Evolutionary conservation across 208 protist species (phyloP).

Genomic region (Balamuthia mandrillaris): DNA sequence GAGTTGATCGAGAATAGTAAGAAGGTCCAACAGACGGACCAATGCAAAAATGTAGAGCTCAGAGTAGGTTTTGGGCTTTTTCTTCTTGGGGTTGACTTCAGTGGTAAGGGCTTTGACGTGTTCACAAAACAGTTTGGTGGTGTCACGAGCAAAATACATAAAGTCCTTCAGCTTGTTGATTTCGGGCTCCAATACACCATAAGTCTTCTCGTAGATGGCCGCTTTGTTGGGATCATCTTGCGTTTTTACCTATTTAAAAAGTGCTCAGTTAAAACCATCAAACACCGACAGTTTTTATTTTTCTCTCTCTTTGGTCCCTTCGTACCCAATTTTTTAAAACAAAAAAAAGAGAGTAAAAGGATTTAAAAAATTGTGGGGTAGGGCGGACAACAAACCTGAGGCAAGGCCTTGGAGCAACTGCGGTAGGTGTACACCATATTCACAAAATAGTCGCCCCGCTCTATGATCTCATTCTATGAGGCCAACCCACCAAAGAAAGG

Average conservation of each 20-base stretch:
- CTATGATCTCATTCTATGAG: constrained; percentile 53
- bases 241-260: constrained; percentile 53
- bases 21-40: constrained; percentile 59
- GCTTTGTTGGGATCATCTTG: constrained; percentile 65
- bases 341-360: background rate
- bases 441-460: constrained; percentile 57
- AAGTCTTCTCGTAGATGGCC: constrained; percentile 65
- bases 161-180: constrained; percentile 71
- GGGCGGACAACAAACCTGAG: background rate
- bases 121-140: constrained; percentile 45
- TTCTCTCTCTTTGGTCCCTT: no score
- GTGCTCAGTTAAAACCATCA: background rate
- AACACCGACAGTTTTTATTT: background rate
- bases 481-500: background rate
- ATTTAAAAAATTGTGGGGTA: constrained; percentile 8
- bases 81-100: constrained; percentile 38
- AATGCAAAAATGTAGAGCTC: constrained; percentile 36
- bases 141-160: constrained; percentile 38
- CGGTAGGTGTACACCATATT: constrained; percentile 71
- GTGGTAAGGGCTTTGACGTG: constrained; percentile 49
- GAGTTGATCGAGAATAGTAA: constrained; percentile 68
- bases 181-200: constrained; percentile 67
- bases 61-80: constrained; percentile 42
- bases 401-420: constrained; percentile 55
- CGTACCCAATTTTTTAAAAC: no score